Evolutionary conservation across 371 early-diverging fungal species (phyloP).

Genomic region (Smittium mucronatum): DNA sequence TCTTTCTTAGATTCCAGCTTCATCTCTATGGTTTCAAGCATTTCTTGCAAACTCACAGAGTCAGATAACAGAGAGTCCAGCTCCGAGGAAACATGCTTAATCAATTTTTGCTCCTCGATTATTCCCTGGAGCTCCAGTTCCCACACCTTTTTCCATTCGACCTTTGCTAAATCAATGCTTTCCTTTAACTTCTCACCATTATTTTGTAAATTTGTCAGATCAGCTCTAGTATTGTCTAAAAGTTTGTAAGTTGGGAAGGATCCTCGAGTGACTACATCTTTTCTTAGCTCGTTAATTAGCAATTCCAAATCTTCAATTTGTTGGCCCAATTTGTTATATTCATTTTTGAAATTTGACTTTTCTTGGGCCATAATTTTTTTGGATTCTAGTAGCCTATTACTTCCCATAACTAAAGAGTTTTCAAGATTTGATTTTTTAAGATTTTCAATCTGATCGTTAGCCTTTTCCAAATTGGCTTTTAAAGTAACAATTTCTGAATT

Average conservation of each 20-base stretch:
- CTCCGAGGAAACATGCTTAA: conserved; percentile 57
- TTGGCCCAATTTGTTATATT: conserved; percentile 39
- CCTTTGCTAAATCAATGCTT: conserved; percentile 39
- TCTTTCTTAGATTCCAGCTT: conserved; percentile 38
- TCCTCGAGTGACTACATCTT: conserved; percentile 58
- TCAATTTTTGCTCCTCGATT: conserved; percentile 58
- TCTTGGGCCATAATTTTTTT: conserved; percentile 16
- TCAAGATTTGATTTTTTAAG: not conserved
- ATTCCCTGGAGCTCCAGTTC: conserved; percentile 64
- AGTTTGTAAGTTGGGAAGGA: conserved; percentile 44
- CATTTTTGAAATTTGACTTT: conserved; percentile 42
- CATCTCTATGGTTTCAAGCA: conserved; percentile 44
- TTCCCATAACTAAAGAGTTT: not conserved
- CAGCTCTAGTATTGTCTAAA: conserved; percentile 38
- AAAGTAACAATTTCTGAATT: not conserved
- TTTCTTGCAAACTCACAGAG: conserved; percentile 36
- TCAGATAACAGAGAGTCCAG: conserved; percentile 53
- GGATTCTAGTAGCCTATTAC: not conserved
- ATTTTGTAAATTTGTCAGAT: conserved; percentile 33
- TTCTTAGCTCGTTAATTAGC: conserved; percentile 55
- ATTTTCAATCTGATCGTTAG: not conserved
- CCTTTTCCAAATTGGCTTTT: not conserved
- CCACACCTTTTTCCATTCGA: conserved; percentile 69
- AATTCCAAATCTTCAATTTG: conserved; percentile 53
- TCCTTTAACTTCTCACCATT: conserved; percentile 39